Conservation (phyloP, 345 rosid genomes). For the Citrus mangshanensis region DNA sequence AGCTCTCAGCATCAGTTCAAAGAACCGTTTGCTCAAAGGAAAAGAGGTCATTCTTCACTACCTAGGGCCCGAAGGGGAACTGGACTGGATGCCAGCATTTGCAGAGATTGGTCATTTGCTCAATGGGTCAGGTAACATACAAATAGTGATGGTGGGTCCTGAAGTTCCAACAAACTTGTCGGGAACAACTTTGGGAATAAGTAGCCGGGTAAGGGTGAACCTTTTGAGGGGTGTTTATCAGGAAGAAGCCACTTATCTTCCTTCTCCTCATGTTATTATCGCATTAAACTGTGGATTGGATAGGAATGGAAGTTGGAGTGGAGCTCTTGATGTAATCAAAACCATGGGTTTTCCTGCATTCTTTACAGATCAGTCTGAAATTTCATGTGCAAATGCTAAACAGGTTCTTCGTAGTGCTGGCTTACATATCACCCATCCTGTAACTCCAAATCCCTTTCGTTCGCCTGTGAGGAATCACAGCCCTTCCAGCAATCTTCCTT, state of each 20-base stretch:
- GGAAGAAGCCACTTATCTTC: conserved; percentile 46
- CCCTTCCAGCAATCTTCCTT: conserved; percentile 37
- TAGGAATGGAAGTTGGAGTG: conserved; percentile 37
- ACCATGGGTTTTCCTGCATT: conserved; percentile 38
- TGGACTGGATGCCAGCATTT: conserved; percentile 48
- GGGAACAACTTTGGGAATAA: conserved; percentile 41
- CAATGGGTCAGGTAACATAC: conserved; percentile 39
- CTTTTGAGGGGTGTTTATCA: conserved; percentile 49
- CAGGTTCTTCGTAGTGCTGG: conserved; percentile 44
- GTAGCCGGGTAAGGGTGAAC: conserved; percentile 42
- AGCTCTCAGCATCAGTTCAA: conserved; percentile 42
- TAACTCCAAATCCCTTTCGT: conserved; percentile 40
- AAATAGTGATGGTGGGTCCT: conserved; percentile 46
- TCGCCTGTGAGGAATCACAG: conserved; percentile 30
- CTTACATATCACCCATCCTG: conserved; percentile 33
- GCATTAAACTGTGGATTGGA: conserved; percentile 49
- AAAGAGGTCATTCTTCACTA: conserved; percentile 40
- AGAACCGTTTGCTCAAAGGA: conserved; percentile 46
- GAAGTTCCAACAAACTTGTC: conserved; percentile 32
- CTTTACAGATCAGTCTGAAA: conserved; percentile 51
- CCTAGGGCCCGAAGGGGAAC: conserved; percentile 44
- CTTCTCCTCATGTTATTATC: conserved; percentile 45
- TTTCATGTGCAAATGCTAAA: conserved; percentile 46
- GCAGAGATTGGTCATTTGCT: conserved; percentile 42
- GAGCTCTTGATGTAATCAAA: conserved; percentile 43